These are phyloP conservation scores for Thozetella sp. DNA, from an alignment of 495 filamentous ascomycete genomes.

Conservation along the genomic window DNA sequence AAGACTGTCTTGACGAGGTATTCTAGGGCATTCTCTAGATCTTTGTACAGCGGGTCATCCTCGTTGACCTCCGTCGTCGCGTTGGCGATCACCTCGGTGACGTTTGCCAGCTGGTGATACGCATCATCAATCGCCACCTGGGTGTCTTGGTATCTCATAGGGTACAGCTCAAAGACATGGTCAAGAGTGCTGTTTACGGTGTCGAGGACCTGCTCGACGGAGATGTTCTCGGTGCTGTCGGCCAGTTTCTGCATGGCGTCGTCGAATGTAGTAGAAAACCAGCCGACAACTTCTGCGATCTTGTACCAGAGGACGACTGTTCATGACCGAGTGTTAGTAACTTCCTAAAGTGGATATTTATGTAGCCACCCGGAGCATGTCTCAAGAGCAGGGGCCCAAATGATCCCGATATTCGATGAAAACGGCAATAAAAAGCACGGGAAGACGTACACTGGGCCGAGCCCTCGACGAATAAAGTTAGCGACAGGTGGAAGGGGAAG, in stretches of 20 bases:
- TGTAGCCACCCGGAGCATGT: no score
- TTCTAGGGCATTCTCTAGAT: neutral
- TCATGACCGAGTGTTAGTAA: no score
- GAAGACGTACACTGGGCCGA: conserved; percentile 40
- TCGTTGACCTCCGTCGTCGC: neutral
- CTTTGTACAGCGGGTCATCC: neutral
- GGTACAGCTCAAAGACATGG: conserved; percentile 24
- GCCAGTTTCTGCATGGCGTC: neutral
- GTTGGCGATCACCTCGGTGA: conserved; percentile 14
- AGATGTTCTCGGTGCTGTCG: conserved; percentile 5
- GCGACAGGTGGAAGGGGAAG: conserved; percentile 68
- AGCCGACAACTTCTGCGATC: conserved; percentile 15
- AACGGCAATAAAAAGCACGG: no score
- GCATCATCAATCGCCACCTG: conserved; percentile 14
- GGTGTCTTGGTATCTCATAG: conserved; percentile 15
- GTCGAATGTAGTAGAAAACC: neutral
- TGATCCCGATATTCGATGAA: no score
- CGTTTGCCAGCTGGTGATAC: conserved; percentile 16
- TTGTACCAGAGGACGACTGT: conserved; percentile 41
- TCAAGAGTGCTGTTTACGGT: conserved; percentile 11
- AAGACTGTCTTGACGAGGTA: conserved; percentile 3
- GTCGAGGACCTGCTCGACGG: neutral
- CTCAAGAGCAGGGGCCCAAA: no score
- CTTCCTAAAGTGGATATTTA: no score
- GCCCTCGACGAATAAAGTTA: conserved; percentile 67